Percentiles rank a stretch among this genome's conserved stretches.
These are phyloP conservation scores for Solanum rostratum DNA, from an alignment of 257 asterid genomes.

Conservation along the genomic window DNA sequence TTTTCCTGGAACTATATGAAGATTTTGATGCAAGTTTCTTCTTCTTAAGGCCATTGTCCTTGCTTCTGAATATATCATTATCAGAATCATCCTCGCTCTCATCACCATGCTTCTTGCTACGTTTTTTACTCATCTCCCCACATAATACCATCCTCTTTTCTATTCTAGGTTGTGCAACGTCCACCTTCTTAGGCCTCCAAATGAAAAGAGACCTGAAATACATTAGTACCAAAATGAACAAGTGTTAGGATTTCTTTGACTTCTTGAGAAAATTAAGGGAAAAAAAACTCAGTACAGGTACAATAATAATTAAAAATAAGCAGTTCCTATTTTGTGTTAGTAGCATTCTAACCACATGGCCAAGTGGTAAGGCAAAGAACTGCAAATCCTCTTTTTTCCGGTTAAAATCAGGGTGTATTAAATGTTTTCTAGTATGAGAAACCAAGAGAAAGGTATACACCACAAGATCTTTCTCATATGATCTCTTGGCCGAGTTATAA, in stretches of 20 bases:
- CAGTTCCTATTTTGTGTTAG: background rate
- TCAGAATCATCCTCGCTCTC: constrained; percentile 42
- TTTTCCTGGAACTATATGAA: constrained; percentile 16
- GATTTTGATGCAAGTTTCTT: constrained; percentile 30
- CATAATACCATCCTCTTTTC: constrained; percentile 47
- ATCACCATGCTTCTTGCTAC: constrained; percentile 29
- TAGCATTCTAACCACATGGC: background rate
- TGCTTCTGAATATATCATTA: constrained; percentile 17
- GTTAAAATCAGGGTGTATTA: background rate
- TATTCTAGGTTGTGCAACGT: constrained; percentile 22
- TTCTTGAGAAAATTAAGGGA: background rate
- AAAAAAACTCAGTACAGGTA: background rate
- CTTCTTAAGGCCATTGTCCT: constrained; percentile 27
- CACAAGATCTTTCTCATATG: background rate
- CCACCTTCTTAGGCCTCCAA: constrained; percentile 66
- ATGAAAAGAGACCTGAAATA: constrained; percentile 71
- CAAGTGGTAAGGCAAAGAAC: background rate
- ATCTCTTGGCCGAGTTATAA: background rate
- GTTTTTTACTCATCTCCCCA: constrained; percentile 37
- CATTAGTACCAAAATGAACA: background rate
- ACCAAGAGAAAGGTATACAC: background rate
- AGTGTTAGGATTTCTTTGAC: background rate
- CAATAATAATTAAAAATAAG: too few relatives aligned
- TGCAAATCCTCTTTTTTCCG: background rate
- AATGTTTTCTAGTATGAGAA: background rate